Evolutionary conservation across 1,284 basidiomycete genomes (phyloP).

Genomic region (Ustilago sp.): DNA sequence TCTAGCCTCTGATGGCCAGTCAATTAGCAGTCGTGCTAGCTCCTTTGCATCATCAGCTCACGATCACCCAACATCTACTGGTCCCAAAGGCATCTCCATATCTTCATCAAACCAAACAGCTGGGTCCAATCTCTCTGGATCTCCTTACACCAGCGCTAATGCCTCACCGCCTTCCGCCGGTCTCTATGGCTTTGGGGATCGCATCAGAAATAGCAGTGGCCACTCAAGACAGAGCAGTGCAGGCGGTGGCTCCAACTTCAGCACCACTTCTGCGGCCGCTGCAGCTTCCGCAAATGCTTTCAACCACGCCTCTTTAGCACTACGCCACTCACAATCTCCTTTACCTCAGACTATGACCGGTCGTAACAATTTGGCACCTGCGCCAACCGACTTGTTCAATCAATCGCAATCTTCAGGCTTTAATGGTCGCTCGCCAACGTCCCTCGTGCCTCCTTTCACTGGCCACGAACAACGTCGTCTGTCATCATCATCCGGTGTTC

Average conservation of each 20-base stretch:
- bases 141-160: constrained; percentile 5
- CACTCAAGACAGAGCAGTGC: constrained; percentile 39
- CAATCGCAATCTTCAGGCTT: not conserved
- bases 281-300: constrained; percentile 7
- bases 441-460: constrained; percentile 10
- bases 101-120: constrained; percentile 1
- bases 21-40: constrained; percentile 33
- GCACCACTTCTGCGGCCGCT: constrained; percentile 7
- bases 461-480: constrained; percentile 26
- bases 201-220: constrained; percentile 22
- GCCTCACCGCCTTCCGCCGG: constrained; percentile 6
- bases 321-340: constrained; percentile 19
- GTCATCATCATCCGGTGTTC: constrained; percentile 19
- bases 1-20: constrained; percentile 18
- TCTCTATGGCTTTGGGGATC: constrained; percentile 20
- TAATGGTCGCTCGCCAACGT: constrained; percentile 12
- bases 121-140: constrained; percentile 1
- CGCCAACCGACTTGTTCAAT: constrained; percentile 9
- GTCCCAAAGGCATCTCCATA: constrained; percentile 11
- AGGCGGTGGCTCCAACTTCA: constrained; percentile 22
- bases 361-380: constrained; percentile 12
- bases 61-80: constrained; percentile 5
- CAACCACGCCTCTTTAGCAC: not conserved
- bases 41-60: constrained; percentile 39
- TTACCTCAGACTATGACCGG: constrained; percentile 7